Evolutionary conservation across 129 eudicot species (phyloP).

Genomic region (Chrysanthemum seticuspe): DNA sequence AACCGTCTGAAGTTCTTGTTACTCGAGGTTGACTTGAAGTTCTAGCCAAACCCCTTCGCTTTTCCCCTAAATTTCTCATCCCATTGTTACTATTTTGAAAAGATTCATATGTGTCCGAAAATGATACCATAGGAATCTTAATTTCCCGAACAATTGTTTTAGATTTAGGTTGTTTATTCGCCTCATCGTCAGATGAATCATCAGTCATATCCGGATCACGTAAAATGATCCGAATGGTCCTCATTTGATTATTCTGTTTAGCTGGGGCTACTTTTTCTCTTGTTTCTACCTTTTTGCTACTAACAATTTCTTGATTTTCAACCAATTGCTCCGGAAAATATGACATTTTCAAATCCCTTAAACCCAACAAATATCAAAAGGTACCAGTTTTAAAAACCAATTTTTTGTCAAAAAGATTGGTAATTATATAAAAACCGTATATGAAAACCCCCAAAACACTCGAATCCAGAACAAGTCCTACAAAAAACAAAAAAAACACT

Average conservation of each 20-base stretch:
- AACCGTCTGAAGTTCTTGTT: slow-evolving; percentile 5
- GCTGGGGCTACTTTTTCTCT: slow-evolving; percentile 5
- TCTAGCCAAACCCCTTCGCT: slow-evolving; percentile 28
- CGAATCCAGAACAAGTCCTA: slow-evolving; percentile 98
- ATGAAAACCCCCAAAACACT: slow-evolving; percentile 87
- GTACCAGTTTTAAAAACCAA: no score
- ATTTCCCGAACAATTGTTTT: slow-evolving; percentile 52
- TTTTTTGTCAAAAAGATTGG: no score
- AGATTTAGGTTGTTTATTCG: not conserved
- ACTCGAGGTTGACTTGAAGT: slow-evolving; percentile 19
- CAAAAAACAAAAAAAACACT: slow-evolving; percentile 18
- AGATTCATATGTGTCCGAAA: slow-evolving; percentile 22
- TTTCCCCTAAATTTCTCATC: slow-evolving; percentile 28
- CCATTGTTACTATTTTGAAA: slow-evolving; percentile 45
- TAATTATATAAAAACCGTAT: slow-evolving; percentile 23
- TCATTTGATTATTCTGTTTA: slow-evolving; percentile 17
- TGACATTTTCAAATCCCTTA: slow-evolving; percentile 30
- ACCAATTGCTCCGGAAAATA: slow-evolving; percentile 24
- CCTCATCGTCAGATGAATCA: slow-evolving; percentile 67
- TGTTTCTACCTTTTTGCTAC: slow-evolving; percentile 30
- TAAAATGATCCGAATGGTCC: slow-evolving; percentile 61
- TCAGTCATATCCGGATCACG: slow-evolving; percentile 78
- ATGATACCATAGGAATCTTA: slow-evolving; percentile 27
- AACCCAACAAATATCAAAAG: slow-evolving; percentile 7
- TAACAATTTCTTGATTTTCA: slow-evolving; percentile 23